These are phyloP conservation scores for Cladosporium sp. DNA, from an alignment of 2,329 filamentous ascomycete genomes.

Conservation along the genomic window DNA sequence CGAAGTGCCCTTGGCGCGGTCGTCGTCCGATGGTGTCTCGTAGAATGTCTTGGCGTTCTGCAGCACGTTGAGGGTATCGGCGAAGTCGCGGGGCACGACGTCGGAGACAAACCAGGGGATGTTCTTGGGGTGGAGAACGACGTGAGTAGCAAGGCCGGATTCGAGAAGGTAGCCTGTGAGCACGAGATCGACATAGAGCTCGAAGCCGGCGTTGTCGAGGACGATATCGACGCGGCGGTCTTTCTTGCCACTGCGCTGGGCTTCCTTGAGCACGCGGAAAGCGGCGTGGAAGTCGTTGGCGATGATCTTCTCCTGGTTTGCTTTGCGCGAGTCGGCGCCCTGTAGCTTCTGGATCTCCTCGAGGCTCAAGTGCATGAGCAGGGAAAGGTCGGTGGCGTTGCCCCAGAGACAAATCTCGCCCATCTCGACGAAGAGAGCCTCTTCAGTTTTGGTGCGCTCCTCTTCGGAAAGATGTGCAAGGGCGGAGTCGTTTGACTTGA, in stretches of 20 bases:
- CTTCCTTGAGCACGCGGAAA: constrained; percentile 64
- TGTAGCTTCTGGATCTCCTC: constrained; percentile 97
- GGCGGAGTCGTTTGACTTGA: constrained; percentile 50
- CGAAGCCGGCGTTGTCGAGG: constrained; percentile 94
- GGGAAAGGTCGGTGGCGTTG: constrained; percentile 89
- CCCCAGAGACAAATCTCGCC: constrained; percentile 96
- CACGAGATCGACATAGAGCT: constrained; percentile 91
- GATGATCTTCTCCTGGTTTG: constrained; percentile 85
- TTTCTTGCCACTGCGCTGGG: constrained; percentile 61
- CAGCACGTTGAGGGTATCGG: constrained; percentile 75
- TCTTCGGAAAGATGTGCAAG: constrained; percentile 43
- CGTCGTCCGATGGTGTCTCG: constrained; percentile 66
- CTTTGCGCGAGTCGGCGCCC: constrained; percentile 79
- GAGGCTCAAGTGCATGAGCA: constrained; percentile 84
- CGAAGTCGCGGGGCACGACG: constrained; percentile 81
- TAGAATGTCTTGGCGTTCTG: constrained; percentile 75
- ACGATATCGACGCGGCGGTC: constrained; percentile 87
- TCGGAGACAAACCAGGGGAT: constrained; percentile 99
- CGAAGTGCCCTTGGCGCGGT: constrained; percentile 49
- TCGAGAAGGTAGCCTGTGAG: constrained; percentile 86
- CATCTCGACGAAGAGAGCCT: constrained; percentile 83
- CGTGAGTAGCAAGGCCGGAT: constrained; percentile 74
- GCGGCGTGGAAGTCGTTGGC: constrained; percentile 76
- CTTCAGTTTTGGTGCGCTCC: constrained; percentile 64
- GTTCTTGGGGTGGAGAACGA: constrained; percentile 88